These are phyloP conservation scores for Skeletonema costatum DNA, from an alignment of 108 stramenopile species.

Conservation along the genomic window DNA sequence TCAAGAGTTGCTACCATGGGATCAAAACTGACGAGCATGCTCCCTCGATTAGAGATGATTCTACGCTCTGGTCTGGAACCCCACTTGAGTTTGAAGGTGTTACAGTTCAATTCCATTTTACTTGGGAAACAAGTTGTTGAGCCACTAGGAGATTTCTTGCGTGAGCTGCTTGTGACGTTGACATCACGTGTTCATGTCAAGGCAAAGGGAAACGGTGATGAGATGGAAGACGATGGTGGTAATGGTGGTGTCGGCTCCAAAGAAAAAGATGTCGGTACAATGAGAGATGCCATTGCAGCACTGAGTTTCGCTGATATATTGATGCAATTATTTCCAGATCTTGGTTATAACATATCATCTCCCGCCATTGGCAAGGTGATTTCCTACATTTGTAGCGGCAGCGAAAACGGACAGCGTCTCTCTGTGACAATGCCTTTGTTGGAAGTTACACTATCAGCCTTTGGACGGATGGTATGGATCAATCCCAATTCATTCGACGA, in stretches of 20 bases:
- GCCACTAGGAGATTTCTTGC: slow-evolving; percentile 22
- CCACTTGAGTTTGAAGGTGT: slow-evolving; percentile 36
- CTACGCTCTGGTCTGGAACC: slow-evolving; percentile 31
- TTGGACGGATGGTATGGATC: slow-evolving; percentile 37
- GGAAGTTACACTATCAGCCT: slow-evolving; percentile 16
- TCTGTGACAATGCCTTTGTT: slow-evolving; percentile 16
- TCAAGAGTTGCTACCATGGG: slow-evolving; percentile 35
- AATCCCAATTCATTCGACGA: slow-evolving; percentile 27
- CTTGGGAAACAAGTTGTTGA: slow-evolving; percentile 34
- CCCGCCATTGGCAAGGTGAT: slow-evolving; percentile 27
- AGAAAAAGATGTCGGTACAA: slow-evolving; percentile 14
- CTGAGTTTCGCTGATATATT: slow-evolving; percentile 20
- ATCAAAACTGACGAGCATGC: slow-evolving; percentile 28
- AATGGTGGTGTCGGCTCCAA: slow-evolving; percentile 1
- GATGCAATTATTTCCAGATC: slow-evolving; percentile 42
- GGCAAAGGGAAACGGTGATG: slow-evolving; percentile 5
- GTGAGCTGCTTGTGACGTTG: slow-evolving; percentile 27
- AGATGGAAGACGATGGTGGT: slow-evolving; percentile 18
- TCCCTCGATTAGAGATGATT: slow-evolving; percentile 34
- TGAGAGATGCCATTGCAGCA: slow-evolving; percentile 40
- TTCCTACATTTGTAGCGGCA: slow-evolving; percentile 1
- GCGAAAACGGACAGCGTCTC: neutral
- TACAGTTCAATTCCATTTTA: slow-evolving; percentile 39
- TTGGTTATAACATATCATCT: slow-evolving; percentile 24
- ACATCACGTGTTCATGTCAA: slow-evolving; percentile 30